These are phyloP conservation scores for Vanrija sp. DNA, from an alignment of 1,284 basidiomycete genomes.

Conservation along the genomic window DNA sequence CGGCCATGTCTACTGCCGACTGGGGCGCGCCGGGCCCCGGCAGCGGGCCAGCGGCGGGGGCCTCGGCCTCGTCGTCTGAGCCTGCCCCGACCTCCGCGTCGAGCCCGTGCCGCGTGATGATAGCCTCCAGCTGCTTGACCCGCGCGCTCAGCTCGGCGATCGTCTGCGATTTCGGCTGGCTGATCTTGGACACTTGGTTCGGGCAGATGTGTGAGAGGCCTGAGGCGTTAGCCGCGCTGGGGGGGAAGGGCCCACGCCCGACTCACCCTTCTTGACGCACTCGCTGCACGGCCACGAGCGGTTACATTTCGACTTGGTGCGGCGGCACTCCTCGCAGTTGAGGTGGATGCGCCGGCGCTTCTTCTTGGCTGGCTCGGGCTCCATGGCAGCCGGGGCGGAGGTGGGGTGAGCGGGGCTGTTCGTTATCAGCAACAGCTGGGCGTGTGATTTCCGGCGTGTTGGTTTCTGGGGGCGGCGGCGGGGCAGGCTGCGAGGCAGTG, in stretches of 20 bases:
- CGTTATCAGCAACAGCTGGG: neutral
- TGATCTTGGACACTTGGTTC: constrained; percentile 13
- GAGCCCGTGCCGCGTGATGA: constrained; percentile 10
- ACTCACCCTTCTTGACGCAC: constrained; percentile 18
- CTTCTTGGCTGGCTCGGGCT: constrained; percentile 7
- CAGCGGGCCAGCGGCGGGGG: neutral
- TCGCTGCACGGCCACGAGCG: constrained; percentile 20
- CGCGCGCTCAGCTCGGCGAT: constrained; percentile 16
- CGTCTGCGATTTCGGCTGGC: constrained; percentile 14
- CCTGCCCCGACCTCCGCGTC: neutral
- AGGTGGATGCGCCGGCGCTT: constrained; percentile 16
- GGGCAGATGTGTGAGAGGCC: constrained; percentile 17
- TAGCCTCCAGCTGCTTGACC: constrained; percentile 13
- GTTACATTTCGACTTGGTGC: constrained; percentile 22
- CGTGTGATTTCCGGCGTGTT: too few relatives aligned
- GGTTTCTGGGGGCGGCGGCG: too few relatives aligned
- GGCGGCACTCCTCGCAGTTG: constrained; percentile 19
- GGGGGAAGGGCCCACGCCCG: too few relatives aligned
- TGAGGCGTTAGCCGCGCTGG: constrained; percentile 1
- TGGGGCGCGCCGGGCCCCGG: neutral
- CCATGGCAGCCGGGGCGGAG: neutral
- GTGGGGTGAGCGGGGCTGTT: neutral
- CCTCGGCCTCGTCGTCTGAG: neutral
- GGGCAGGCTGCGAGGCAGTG: too few relatives aligned
- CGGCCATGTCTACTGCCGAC: constrained; percentile 15